A percentile compares a stretch with the other conserved stretches of the same genome.
Conservation (phyloP, 1,139 yeast species). For the Suhomyces kunorum region DNA sequence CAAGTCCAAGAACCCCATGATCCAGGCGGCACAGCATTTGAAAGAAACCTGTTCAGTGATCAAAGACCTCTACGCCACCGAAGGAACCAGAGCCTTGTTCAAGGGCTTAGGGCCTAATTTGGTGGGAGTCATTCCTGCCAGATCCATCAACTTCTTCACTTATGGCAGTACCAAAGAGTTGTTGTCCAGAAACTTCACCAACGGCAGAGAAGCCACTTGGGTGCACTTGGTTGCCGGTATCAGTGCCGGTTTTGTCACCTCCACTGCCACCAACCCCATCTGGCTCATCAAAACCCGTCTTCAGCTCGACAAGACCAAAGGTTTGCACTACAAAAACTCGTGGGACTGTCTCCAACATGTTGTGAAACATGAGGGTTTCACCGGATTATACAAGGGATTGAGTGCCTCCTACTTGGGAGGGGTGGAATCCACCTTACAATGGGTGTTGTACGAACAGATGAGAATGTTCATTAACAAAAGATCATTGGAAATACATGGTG, state of each 20-base stretch:
- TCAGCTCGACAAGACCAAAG: conserved; percentile 76
- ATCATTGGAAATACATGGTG: conserved; percentile 49
- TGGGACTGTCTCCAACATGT: conserved; percentile 80
- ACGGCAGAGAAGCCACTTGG: conserved; percentile 80
- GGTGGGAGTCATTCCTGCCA: conserved; percentile 98
- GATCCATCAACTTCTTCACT: conserved; percentile 94
- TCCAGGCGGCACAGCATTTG: conserved; percentile 66
- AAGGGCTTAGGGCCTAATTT: conserved; percentile 95
- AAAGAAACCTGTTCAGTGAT: conserved; percentile 79
- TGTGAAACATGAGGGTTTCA: conserved; percentile 72
- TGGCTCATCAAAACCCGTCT: conserved; percentile 96
- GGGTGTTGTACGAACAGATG: conserved; percentile 98
- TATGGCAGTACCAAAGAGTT: conserved; percentile 88
- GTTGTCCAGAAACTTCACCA: conserved; percentile 61
- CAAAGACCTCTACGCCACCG: conserved; percentile 64
- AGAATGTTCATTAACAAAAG: conserved; percentile 65
- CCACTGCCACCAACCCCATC: conserved; percentile 99
- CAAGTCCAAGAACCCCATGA: conserved; percentile 40
- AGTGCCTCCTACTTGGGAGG: conserved; percentile 96
- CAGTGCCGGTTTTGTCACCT: conserved; percentile 89
- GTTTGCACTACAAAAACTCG: conserved; percentile 74
- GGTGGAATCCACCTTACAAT: conserved; percentile 88
- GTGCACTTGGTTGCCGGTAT: conserved; percentile 89
- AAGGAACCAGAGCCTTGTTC: conserved; percentile 85
- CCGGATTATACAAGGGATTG: conserved; percentile 81